phyloP scores from a whole-genome alignment of 2,329 filamentous ascomycete species.

The Aspergillus calidoustus region DNA sequence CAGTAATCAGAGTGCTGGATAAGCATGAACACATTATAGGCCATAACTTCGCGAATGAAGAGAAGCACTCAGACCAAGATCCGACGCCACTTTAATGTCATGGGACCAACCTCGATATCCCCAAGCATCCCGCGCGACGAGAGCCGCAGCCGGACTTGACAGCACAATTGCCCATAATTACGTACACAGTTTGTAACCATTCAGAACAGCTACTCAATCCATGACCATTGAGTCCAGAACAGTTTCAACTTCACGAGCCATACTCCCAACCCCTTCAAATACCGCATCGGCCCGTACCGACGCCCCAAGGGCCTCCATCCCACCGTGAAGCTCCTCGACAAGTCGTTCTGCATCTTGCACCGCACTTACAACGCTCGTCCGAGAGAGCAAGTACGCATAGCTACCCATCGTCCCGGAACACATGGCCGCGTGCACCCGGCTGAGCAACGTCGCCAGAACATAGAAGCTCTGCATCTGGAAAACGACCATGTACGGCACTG shows the following conservation, averaged over 20 bases:
- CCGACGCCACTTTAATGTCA: too few relatives aligned
- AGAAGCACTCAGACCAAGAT: too few relatives aligned
- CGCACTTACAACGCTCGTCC: neutral
- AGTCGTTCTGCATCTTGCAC: conserved; percentile 10
- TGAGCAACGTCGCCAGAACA: neutral
- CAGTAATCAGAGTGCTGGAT: too few relatives aligned
- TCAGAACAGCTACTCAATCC: too few relatives aligned
- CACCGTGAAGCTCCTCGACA: conserved; percentile 9
- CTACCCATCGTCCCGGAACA: neutral
- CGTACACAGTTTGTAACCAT: too few relatives aligned
- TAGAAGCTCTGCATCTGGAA: conserved; percentile 10
- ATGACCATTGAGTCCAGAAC: too few relatives aligned
- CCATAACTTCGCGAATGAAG: too few relatives aligned
- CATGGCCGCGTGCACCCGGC: neutral
- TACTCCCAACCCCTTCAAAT: neutral
- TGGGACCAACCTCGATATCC: too few relatives aligned
- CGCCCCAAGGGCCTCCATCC: neutral
- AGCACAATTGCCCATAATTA: too few relatives aligned
- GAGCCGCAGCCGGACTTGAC: too few relatives aligned
- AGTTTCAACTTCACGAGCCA: neutral
- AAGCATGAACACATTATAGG: too few relatives aligned
- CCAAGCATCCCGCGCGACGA: too few relatives aligned
- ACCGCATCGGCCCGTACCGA: conserved; percentile 5
- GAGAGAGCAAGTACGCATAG: neutral
- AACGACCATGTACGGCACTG: conserved; percentile 6